A percentile compares a stretch with the other conserved stretches of the same genome.
Conservation (phyloP, 306 rosid genomes). For the Oemleria cerasiformis region DNA sequence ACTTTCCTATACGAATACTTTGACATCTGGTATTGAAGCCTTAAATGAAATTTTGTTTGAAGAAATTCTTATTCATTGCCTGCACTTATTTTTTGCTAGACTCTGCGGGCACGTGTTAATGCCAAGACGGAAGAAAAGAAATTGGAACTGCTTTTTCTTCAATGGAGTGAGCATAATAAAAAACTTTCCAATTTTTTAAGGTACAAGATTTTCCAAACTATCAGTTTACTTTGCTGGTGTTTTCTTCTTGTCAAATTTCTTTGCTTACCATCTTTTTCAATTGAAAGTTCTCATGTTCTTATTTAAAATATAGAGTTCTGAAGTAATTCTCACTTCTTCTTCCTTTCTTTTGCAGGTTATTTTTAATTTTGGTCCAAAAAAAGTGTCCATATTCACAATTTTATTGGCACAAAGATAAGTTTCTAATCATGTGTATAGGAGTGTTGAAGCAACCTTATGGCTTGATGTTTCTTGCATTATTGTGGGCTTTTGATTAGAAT, state of each 20-base stretch:
- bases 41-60: not conserved
- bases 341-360: constrained; percentile 67
- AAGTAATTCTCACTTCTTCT: constrained; percentile 7
- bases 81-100: constrained; percentile 35
- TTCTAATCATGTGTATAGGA: constrained; percentile 78
- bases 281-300: constrained; percentile 10
- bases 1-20: not conserved
- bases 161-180: constrained; percentile 31
- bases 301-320: not conserved
- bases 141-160: constrained; percentile 44
- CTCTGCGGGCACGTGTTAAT: too few relatives aligned
- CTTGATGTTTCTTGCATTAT: constrained; percentile 45
- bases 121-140: constrained; percentile 51
- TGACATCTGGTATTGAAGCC: not conserved
- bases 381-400: constrained; percentile 99
- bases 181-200: constrained; percentile 92
- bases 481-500: constrained; percentile 50
- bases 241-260: constrained; percentile 16
- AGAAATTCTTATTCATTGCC: constrained; percentile 8
- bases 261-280: constrained; percentile 20
- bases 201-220: constrained; percentile 34
- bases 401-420: constrained; percentile 97
- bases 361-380: constrained; percentile 97
- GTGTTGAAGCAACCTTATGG: constrained; percentile 65
- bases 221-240: not conserved